A percentile compares a stretch with the other conserved stretches of the same genome.
Evolutionary conservation across 2,329 filamentous ascomycete genomes (phyloP).

Genomic region (Pleurostoma richardsiae): DNA sequence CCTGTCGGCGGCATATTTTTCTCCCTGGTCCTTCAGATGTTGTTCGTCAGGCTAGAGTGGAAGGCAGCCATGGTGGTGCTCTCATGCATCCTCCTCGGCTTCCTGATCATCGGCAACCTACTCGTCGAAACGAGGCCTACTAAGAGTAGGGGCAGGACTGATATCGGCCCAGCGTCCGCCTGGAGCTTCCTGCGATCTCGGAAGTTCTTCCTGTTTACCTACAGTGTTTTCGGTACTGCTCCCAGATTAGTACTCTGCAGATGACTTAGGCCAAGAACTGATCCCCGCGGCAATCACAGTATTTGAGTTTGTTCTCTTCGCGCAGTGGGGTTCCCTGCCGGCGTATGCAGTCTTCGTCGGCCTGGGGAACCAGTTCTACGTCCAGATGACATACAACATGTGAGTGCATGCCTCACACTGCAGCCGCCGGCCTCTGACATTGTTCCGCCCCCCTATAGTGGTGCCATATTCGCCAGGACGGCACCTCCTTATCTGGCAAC

Average conservation of each 20-base stretch:
- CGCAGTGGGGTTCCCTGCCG: constrained; percentile 23
- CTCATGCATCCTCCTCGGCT: constrained; percentile 12
- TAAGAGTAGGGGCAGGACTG: background rate
- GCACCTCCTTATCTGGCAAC: constrained; percentile 16
- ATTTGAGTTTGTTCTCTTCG: constrained; percentile 23
- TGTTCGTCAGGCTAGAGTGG: constrained; percentile 17
- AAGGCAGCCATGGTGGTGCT: constrained; percentile 13
- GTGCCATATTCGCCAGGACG: constrained; percentile 19
- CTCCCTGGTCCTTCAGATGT: constrained; percentile 17
- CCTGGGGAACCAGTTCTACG: constrained; percentile 17
- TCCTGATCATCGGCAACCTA: constrained; percentile 12
- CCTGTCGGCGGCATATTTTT: constrained; percentile 23
- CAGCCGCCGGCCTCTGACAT: background rate
- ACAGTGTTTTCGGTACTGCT: constrained; percentile 19
- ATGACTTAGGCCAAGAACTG: too few species aligned
- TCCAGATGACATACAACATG: constrained; percentile 24
- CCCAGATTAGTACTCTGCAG: too few species aligned
- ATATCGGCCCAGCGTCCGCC: constrained; percentile 7
- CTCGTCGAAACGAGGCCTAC: constrained; percentile 14
- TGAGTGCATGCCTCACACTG: constrained; percentile 9
- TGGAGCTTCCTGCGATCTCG: constrained; percentile 10
- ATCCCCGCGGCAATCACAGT: constrained; percentile 8
- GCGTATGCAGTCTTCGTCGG: constrained; percentile 16
- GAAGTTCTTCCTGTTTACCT: constrained; percentile 19
- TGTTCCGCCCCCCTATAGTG: constrained; percentile 10